Evolutionary conservation across 2,329 filamentous ascomycete genomes (phyloP).

Genomic region (Arachnopeziza araneosa): DNA sequence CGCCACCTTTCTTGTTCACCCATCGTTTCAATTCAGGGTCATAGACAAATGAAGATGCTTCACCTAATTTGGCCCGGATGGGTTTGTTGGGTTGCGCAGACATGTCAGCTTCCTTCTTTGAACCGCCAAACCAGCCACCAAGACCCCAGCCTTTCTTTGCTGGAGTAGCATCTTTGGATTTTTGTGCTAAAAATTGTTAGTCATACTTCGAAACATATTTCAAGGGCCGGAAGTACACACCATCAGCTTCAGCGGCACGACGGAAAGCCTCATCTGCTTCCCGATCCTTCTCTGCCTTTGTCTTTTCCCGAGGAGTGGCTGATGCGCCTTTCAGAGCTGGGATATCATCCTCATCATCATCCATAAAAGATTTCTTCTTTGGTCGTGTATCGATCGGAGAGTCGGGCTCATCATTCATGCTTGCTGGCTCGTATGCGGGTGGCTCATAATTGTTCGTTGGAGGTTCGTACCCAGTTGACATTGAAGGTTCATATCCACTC

Average conservation of each 20-base stretch:
- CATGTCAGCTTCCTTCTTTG: constrained; percentile 42
- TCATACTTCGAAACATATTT: background rate
- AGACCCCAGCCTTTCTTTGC: constrained; percentile 73
- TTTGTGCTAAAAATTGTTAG: constrained; percentile 48
- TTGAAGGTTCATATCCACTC: constrained; percentile 30
- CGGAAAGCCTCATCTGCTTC: constrained; percentile 83
- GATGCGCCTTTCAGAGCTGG: constrained; percentile 36
- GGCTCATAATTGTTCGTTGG: constrained; percentile 49
- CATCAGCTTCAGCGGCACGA: constrained; percentile 73
- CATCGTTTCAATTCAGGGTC: constrained; percentile 96
- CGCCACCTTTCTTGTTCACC: constrained; percentile 86
- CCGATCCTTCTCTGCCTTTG: constrained; percentile 63
- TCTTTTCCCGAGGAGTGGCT: constrained; percentile 47
- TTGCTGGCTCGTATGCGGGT: constrained; percentile 43
- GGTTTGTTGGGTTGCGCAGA: constrained; percentile 51
- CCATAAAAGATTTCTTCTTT: constrained; percentile 75
- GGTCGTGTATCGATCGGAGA: constrained; percentile 43
- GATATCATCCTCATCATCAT: constrained; percentile 72
- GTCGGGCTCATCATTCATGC: constrained; percentile 39
- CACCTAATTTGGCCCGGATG: constrained; percentile 90
- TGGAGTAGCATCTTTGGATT: constrained; percentile 45
- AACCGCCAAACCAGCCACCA: constrained; percentile 71
- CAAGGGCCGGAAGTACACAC: constrained; percentile 39
- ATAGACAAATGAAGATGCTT: constrained; percentile 88
- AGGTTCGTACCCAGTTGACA: constrained; percentile 25